Base-by-base conservation (phyloP, 2,329 filamentous ascomycete genomes). In the Capronia epimyces region DNA sequence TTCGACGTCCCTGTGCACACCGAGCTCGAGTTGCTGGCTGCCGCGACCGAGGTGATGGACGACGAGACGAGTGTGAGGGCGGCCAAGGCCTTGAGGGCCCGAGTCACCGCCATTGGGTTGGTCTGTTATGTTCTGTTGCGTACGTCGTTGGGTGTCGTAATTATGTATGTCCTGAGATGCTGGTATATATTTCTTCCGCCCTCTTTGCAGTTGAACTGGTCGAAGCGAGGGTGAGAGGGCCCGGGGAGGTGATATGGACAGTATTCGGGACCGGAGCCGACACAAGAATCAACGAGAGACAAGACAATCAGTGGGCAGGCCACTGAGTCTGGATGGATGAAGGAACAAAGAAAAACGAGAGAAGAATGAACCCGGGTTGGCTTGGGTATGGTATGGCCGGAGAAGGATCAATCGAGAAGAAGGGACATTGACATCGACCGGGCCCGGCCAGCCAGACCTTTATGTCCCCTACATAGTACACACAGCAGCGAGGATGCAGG, bases 51-150 rank as follows among this genome's bases (percentile, higher is more conserved):
- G 31, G 43, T 34, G 25, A 55, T 49, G 7, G 50, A 45, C 10
- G 46, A 49, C 5, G 49, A 55, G 52, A 48, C 53, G 53, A 55
- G 46, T 50, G 53, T 52, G 43, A 55, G 39, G 49, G 49, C 53
- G 31, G 53, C 53, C 29, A 50, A 27, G 12, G 53, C 53, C 49
- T 52, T 52, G 46, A 43, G 37, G 10, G 52, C 45, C 21, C 45
- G 34, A 37, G 49, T 18, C 25, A 49, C 46, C 46, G 53, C 53
- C 53, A 55, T 55, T 44, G n/a, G n/a, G n/a, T n/a, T n/a, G n/a
- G n/a, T n/a, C n/a, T n/a, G n/a, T n/a, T n/a, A n/a, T n/a, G n/a
- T n/a, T n/a, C n/a, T n/a, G n/a, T n/a, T n/a, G n/a, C n/a, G n/a
- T n/a, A n/a, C n/a, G n/a, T n/a, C n/a, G n/a, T n/a, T n/a, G n/a